Percentiles rank a stretch among this genome's conserved stretches.
Conservation (phyloP, 2,329 filamentous ascomycete genomes). For the Colletotrichum sublineola region DNA sequence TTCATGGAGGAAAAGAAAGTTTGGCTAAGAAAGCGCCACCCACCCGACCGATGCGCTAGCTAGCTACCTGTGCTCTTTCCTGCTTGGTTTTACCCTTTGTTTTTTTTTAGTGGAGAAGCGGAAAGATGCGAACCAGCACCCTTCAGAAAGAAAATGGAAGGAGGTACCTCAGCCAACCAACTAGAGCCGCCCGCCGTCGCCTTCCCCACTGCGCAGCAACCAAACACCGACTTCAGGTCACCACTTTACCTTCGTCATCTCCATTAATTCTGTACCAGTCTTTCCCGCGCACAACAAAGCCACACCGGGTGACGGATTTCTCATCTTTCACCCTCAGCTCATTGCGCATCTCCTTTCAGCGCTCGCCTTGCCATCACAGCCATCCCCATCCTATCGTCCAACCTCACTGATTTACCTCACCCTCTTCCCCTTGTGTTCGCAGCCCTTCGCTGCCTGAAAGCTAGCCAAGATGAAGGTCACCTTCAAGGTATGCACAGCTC, state of each 20-base stretch:
- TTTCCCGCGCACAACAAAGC: conserved; percentile 40
- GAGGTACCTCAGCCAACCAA: conserved; percentile 40
- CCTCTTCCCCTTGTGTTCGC: conserved; percentile 27
- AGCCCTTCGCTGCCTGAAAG: conserved; percentile 51
- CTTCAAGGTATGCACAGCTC: conserved; percentile 66
- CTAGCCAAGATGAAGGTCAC: conserved; percentile 76
- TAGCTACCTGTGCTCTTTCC: conserved; percentile 8
- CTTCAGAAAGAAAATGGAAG: conserved; percentile 10
- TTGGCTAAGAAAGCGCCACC: conserved; percentile 17
- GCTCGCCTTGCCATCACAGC: conserved; percentile 7
- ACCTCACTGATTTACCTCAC: not conserved
- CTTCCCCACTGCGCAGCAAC: conserved; percentile 36
- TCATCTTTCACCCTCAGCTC: conserved; percentile 33
- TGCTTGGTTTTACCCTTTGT: conserved; percentile 4
- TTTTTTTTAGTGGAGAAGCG: conserved; percentile 23
- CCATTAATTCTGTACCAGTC: conserved; percentile 40
- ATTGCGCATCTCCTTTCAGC: conserved; percentile 27
- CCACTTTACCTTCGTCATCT: conserved; percentile 42
- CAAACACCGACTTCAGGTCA: conserved; percentile 43
- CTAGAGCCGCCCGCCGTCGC: conserved; percentile 22
- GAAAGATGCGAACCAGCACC: conserved; percentile 10
- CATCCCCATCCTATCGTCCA: not conserved
- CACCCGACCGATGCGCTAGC: conserved; percentile 20
- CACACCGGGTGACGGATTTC: conserved; percentile 32
- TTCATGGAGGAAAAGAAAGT: conserved; percentile 1